Percentiles rank a stretch among this genome's conserved stretches.
These are phyloP conservation scores for Kluyveromyces sp. DNA, from an alignment of 1,139 yeast species.

Conservation along the genomic window DNA sequence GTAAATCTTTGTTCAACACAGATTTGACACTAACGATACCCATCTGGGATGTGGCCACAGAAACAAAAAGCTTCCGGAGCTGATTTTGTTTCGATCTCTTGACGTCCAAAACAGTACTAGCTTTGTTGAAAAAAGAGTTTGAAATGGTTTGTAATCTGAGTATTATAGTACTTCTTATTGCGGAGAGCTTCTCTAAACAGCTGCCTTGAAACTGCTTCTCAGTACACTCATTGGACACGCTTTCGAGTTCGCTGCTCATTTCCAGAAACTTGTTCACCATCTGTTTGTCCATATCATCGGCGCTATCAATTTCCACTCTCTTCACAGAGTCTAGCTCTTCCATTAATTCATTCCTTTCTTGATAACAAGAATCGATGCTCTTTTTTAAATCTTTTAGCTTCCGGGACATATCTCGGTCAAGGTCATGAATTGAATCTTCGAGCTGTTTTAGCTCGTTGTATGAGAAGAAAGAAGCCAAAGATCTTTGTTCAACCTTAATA, in stretches of 20 bases:
- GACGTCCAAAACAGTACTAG: slow-evolving; percentile 16
- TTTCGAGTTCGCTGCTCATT: slow-evolving; percentile 16
- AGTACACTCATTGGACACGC: slow-evolving; percentile 16
- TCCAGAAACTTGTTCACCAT: slow-evolving; percentile 25
- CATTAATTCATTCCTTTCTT: slow-evolving; percentile 18
- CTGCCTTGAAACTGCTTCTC: slow-evolving; percentile 16
- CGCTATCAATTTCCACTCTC: slow-evolving; percentile 11
- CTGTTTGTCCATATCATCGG: slow-evolving; percentile 20
- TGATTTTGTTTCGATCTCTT: slow-evolving; percentile 21
- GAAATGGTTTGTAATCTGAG: slow-evolving; percentile 26
- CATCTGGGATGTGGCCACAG: slow-evolving; percentile 25
- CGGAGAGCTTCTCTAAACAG: slow-evolving; percentile 10
- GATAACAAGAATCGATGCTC: slow-evolving; percentile 31
- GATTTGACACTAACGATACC: slow-evolving; percentile 25
- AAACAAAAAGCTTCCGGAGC: slow-evolving; percentile 18
- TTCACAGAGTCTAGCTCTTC: slow-evolving; percentile 17
- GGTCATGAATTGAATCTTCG: slow-evolving; percentile 26
- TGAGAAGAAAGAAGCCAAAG: slow-evolving; percentile 31
- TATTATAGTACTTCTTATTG: slow-evolving; percentile 15
- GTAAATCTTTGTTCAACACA: slow-evolving; percentile 31
- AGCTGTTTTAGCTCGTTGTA: slow-evolving; percentile 22
- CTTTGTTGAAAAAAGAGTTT: slow-evolving; percentile 24
- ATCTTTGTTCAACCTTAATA: slow-evolving; percentile 31
- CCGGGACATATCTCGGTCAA: slow-evolving; percentile 25
- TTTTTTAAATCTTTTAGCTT: slow-evolving; percentile 25